phyloP scores from a whole-genome alignment of 768 basidiomycete genomes.

The Suillus lakei region DNA sequence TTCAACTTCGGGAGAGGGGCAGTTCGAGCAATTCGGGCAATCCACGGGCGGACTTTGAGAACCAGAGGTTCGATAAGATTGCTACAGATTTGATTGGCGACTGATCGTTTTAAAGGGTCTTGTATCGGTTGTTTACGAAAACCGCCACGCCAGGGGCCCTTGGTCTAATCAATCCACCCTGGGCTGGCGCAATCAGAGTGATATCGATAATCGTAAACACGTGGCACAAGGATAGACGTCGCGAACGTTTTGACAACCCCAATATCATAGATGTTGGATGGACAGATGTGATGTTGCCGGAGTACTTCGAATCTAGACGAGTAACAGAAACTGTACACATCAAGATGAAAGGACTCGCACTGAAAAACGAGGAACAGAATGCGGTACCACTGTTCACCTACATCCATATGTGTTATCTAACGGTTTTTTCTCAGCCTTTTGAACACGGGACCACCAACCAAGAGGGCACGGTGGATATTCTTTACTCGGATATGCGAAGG shows the following conservation, averaged over 20 bases:
- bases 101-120: conserved; percentile 24
- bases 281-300: conserved; percentile 42
- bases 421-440: conserved; percentile 21
- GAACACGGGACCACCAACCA: conserved; percentile 11
- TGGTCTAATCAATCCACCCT: conserved; percentile 33
- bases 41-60: conserved; percentile 50
- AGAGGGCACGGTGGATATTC: conserved; percentile 1
- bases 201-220: conserved; percentile 42
- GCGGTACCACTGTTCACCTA: neutral
- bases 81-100: neutral
- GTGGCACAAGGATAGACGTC: conserved; percentile 40
- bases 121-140: conserved; percentile 36
- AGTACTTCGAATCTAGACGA: conserved; percentile 24
- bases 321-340: conserved; percentile 26
- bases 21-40: conserved; percentile 17
- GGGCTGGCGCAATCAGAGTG: conserved; percentile 38
- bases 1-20: conserved; percentile 16
- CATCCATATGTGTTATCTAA: neutral
- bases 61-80: conserved; percentile 43
- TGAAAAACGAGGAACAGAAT: conserved; percentile 22
- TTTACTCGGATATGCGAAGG: conserved; percentile 21
- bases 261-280: conserved; percentile 44
- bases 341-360: conserved; percentile 12
- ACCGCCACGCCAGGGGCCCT: conserved; percentile 34
- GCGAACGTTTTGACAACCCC: conserved; percentile 37